These are phyloP conservation scores for Viridothelium virens DNA, from an alignment of 495 filamentous ascomycete species.

Conservation along the genomic window DNA sequence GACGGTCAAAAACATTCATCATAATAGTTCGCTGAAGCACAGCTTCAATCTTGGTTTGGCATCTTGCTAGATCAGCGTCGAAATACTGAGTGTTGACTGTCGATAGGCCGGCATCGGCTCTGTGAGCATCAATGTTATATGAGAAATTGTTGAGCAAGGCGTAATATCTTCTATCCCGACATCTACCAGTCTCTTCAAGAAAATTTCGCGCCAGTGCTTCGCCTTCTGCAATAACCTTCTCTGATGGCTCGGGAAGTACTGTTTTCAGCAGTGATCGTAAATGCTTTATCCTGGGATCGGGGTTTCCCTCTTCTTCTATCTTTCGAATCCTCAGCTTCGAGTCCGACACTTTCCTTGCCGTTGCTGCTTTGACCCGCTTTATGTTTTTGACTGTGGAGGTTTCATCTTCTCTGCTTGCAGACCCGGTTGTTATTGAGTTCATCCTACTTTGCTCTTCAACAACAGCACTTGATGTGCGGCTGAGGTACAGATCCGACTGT, in stretches of 20 bases:
- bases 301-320: not conserved
- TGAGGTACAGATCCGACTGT: not conserved
- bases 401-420: not conserved
- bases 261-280: not conserved
- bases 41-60: not conserved
- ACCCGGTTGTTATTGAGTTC: not conserved
- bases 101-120: not conserved
- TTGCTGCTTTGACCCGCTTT: not conserved
- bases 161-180: not conserved
- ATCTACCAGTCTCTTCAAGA: not conserved
- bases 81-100: not conserved
- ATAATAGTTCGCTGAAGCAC: not conserved
- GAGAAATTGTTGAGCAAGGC: not conserved
- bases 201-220: not conserved
- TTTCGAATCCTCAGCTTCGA: not conserved
- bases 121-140: not conserved
- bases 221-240: not conserved
- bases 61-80: not conserved
- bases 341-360: not conserved
- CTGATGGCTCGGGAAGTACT: not conserved
- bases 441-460: not conserved
- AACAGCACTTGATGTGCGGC: not conserved
- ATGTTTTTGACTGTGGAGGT: not conserved
- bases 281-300: not conserved
- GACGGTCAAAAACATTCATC: not conserved